Percentiles rank a stretch among this genome's conserved stretches.
These are phyloP conservation scores for Neurospora sp. DNA, from an alignment of 495 filamentous ascomycete species.

Conservation along the genomic window DNA sequence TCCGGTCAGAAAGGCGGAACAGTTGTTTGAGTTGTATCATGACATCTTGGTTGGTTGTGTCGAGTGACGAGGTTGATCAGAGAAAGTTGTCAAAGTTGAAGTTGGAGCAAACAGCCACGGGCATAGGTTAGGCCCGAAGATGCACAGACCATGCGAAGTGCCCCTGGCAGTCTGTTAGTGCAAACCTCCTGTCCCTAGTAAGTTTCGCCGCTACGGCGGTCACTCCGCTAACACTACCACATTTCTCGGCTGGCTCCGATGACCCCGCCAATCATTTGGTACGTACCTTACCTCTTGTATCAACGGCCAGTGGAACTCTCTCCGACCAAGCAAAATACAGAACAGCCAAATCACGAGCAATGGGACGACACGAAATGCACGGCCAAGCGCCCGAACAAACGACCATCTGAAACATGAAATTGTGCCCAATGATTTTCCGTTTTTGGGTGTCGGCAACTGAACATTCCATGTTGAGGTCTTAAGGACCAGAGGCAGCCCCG, in stretches of 20 bases:
- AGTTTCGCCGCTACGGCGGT: background rate
- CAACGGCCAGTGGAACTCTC: background rate
- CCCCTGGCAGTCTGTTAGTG: background rate
- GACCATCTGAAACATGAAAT: background rate
- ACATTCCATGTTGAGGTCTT: background rate
- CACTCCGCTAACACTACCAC: background rate
- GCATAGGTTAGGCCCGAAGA: too few species aligned
- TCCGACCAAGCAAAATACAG: background rate
- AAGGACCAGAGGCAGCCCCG: background rate
- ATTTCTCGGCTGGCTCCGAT: background rate
- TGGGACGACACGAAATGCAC: background rate
- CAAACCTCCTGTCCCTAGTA: background rate
- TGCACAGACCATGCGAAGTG: background rate
- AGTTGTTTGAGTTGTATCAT: background rate
- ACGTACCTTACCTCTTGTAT: background rate
- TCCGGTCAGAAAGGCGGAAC: background rate
- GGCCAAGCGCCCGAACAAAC: background rate
- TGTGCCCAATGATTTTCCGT: background rate
- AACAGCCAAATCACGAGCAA: background rate
- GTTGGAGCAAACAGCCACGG: background rate
- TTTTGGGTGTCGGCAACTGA: background rate
- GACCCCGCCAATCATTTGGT: background rate
- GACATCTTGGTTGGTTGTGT: background rate
- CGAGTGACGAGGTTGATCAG: background rate
- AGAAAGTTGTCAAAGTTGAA: background rate